Conservation (phyloP, 1,139 yeast genomes). For the Geotrichum cucujoidarum region DNA sequence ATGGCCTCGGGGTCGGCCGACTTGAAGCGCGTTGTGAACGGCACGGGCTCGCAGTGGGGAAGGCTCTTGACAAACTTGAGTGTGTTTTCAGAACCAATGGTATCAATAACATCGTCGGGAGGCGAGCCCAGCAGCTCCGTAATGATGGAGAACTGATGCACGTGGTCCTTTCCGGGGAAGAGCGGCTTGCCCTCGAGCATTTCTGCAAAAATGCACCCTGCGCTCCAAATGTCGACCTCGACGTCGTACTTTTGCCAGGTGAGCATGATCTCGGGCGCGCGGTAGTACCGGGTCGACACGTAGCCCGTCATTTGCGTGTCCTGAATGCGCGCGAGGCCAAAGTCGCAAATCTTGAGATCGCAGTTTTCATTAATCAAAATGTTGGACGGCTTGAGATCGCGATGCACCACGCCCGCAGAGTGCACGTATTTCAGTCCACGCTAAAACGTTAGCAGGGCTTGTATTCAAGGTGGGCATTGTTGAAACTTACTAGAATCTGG, state of each 20-base stretch:
- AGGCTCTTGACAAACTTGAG: constrained; percentile 87
- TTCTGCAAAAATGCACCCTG: constrained; percentile 98
- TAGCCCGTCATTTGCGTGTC: constrained; percentile 99
- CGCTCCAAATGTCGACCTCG: constrained; percentile 99
- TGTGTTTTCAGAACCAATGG: constrained; percentile 94
- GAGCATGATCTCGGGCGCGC: constrained; percentile 98
- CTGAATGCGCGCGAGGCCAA: constrained; percentile 93
- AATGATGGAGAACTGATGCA: constrained; percentile 93
- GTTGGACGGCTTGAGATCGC: constrained; percentile 91
- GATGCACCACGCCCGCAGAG: constrained; percentile 94
- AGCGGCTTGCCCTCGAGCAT: constrained; percentile 99
- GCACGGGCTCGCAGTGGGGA: constrained; percentile 89
- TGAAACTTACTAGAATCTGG: constrained; percentile 56
- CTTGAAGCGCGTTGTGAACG: constrained; percentile 75
- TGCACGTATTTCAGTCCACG: constrained; percentile 93
- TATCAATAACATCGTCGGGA: constrained; percentile 90
- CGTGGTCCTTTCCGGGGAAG: constrained; percentile 98
- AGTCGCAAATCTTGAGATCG: constrained; percentile 93
- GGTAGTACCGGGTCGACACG: constrained; percentile 90
- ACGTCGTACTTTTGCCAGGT: constrained; percentile 99
- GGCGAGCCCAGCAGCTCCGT: constrained; percentile 96
- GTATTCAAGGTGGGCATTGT: not conserved
- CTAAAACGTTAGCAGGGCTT: constrained; percentile 19
- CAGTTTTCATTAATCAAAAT: constrained; percentile 91
- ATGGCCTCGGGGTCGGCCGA: constrained; percentile 88